phyloP scores from a whole-genome alignment of 345 rosid species.

The rapeseed (Brassica napus) region DNA sequence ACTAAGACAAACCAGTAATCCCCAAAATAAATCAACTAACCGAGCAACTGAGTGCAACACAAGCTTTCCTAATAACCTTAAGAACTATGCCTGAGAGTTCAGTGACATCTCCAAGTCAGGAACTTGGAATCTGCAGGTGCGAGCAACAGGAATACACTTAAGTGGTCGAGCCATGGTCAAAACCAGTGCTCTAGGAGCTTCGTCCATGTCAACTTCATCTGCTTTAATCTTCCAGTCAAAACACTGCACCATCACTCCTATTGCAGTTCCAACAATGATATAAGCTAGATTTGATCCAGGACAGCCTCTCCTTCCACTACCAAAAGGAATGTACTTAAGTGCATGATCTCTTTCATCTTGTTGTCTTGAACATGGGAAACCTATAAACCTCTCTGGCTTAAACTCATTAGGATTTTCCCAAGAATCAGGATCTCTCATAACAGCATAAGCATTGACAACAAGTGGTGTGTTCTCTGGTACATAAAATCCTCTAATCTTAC shows the following conservation, averaged over 20 bases:
- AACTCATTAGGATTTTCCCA: conserved; percentile 55
- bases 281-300: conserved; percentile 55
- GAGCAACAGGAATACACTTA: not conserved
- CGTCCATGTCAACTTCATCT: not conserved
- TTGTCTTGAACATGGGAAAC: not conserved
- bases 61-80: not conserved
- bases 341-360: conserved; percentile 1
- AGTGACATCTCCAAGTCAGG: not conserved
- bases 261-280: not conserved
- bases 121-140: not conserved
- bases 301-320: conserved; percentile 64
- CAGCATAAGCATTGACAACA: conserved; percentile 45
- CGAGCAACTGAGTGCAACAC: not conserved
- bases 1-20: not conserved
- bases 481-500: conserved; percentile 44
- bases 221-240: not conserved
- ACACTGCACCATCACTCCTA: conserved; percentile 11
- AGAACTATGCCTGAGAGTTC: not conserved
- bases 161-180: not conserved
- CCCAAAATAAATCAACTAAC: not conserved
- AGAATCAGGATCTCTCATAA: conserved; percentile 49
- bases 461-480: conserved; percentile 27
- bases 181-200: not conserved
- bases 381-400: conserved; percentile 32
- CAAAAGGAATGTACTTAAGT: conserved; percentile 45